Evolutionary conservation across 345 rosid species (phyloP).

Genomic region (Erucastrum elatum): DNA sequence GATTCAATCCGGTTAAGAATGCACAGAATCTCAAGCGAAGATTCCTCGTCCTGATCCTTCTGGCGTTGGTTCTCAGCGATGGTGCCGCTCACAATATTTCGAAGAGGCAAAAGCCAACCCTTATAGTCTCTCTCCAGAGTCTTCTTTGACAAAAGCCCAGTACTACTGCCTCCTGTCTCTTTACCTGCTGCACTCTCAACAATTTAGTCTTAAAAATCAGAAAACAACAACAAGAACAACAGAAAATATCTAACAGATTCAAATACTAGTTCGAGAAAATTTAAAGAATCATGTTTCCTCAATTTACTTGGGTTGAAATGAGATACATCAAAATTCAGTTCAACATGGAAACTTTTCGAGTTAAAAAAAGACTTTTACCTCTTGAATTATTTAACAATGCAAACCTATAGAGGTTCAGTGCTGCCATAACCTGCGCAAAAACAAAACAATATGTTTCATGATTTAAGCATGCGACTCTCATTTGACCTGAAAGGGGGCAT

Average conservation of each 20-base stretch:
- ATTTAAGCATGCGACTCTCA: not conserved
- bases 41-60: slow-evolving; percentile 38
- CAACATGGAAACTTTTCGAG: not conserved
- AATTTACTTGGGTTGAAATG: not conserved
- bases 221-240: not conserved
- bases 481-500: not conserved
- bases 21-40: slow-evolving; percentile 38
- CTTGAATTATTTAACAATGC: slow-evolving; percentile 57
- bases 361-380: slow-evolving; percentile 46
- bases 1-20: slow-evolving; percentile 64
- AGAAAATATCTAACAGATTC: not conserved
- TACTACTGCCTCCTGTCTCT: slow-evolving; percentile 41
- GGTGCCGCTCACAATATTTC: slow-evolving; percentile 52
- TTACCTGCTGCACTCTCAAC: slow-evolving; percentile 36
- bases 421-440: slow-evolving; percentile 67
- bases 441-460: not conserved
- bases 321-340: slow-evolving; percentile 3
- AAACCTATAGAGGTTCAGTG: slow-evolving; percentile 83
- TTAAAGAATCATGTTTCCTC: not conserved
- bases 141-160: slow-evolving; percentile 51
- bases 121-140: slow-evolving; percentile 61
- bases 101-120: slow-evolving; percentile 89
- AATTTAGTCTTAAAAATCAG: slow-evolving; percentile 9
- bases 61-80: slow-evolving; percentile 46
- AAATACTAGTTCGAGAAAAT: not conserved